Conservation (phyloP, 2,329 filamentous ascomycete genomes). For the Leptographium galeiforme region DNA sequence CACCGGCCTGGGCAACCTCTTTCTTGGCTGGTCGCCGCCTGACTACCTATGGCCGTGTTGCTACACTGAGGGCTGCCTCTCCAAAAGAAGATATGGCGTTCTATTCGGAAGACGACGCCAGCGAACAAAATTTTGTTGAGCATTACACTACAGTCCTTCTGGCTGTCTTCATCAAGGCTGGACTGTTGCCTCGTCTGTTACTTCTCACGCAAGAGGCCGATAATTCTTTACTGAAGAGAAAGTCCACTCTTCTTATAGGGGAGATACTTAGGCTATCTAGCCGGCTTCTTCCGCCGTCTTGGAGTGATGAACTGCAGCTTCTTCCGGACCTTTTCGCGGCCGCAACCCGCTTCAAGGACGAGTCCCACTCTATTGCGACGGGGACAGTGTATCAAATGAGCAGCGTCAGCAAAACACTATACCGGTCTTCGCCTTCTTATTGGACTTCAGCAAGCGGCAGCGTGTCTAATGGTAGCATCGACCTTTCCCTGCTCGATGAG, state of each 20-base stretch:
- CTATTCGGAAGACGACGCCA: conserved; percentile 50
- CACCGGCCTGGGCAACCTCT: conserved; percentile 86
- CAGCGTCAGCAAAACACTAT: conserved; percentile 86
- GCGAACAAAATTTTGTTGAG: conserved; percentile 74
- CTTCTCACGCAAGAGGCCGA: conserved; percentile 56
- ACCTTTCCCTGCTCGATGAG: conserved; percentile 40
- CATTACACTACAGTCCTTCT: conserved; percentile 87
- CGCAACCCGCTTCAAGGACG: conserved; percentile 56
- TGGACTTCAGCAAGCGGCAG: conserved; percentile 21
- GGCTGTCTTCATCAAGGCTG: conserved; percentile 71
- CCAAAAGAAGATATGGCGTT: conserved; percentile 30
- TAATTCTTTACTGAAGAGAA: conserved; percentile 62
- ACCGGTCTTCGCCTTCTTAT: conserved; percentile 53
- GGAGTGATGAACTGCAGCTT: conserved; percentile 76
- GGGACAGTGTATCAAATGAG: conserved; percentile 96
- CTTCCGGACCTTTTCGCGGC: conserved; percentile 73
- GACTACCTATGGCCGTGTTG: conserved; percentile 92
- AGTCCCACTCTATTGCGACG: conserved; percentile 67
- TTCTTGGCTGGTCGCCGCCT: conserved; percentile 85
- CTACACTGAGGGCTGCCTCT: conserved; percentile 58
- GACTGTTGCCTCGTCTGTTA: conserved; percentile 49
- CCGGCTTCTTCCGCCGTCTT: conserved; percentile 65
- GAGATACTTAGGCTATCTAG: conserved; percentile 85
- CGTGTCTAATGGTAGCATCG: conserved; percentile 23
- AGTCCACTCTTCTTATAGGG: conserved; percentile 79